phyloP scores from a whole-genome alignment of 176 grass and related monocot genomes.

The Oryza longistaminata region DNA sequence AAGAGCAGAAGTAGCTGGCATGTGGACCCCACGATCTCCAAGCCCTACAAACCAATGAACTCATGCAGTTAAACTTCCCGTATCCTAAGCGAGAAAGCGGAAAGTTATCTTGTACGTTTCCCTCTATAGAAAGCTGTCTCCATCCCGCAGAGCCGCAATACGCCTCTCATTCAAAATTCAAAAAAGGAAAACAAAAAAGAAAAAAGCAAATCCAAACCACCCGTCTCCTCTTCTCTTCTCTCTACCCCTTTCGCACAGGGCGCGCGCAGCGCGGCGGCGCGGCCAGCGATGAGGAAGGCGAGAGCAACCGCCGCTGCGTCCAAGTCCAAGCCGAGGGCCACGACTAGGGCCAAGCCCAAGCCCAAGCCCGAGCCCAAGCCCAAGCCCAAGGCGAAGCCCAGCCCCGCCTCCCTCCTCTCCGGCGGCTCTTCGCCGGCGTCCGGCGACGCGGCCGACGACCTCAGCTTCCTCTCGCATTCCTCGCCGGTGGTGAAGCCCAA shows the following conservation, averaged over 20 bases:
- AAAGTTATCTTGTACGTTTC: not conserved
- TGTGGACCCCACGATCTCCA: not conserved
- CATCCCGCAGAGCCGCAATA: not conserved
- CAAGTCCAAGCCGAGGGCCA: slow-evolving; percentile 9
- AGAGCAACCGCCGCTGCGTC: slow-evolving; percentile 2
- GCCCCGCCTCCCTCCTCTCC: slow-evolving; percentile 33
- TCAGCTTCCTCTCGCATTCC: slow-evolving; percentile 33
- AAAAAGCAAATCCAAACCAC: not conserved
- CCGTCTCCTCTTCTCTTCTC: not conserved
- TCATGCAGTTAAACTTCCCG: not conserved
- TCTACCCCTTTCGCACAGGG: too few relatives aligned
- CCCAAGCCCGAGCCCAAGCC: slow-evolving; percentile 31
- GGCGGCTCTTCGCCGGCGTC: slow-evolving; percentile 24
- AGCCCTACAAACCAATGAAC: not conserved
- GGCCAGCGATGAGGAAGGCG: slow-evolving; percentile 32
- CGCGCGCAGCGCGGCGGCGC: not conserved
- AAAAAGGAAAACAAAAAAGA: not conserved
- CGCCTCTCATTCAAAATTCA: slow-evolving; percentile 11
- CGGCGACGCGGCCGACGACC: not conserved
- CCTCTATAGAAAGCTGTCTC: not conserved
- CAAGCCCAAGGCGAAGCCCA: slow-evolving; percentile 28
- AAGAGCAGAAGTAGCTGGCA: too few relatives aligned
- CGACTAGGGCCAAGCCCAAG: slow-evolving; percentile 27
- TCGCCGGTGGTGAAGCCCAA: slow-evolving; percentile 21
- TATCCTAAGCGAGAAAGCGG: not conserved